phyloP scores from a whole-genome alignment of 345 rosid genomes.

The Moringa oleifera region DNA sequence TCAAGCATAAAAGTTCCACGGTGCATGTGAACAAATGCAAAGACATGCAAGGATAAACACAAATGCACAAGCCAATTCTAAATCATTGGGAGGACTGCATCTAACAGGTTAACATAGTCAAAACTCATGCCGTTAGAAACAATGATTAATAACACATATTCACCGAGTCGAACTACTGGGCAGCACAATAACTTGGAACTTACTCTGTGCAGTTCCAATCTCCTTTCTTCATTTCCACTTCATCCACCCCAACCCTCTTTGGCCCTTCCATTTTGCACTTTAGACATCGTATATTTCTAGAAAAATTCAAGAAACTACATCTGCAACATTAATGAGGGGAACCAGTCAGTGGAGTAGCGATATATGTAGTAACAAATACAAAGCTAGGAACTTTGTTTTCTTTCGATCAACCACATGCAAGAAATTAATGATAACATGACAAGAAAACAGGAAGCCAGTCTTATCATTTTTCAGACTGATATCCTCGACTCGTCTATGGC shows the following conservation, averaged over 20 bases:
- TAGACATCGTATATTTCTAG: slow-evolving; percentile 52
- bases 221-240: slow-evolving; percentile 64
- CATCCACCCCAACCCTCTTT: slow-evolving; percentile 23
- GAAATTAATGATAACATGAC: too few relatives aligned
- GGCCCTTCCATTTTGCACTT: slow-evolving; percentile 71
- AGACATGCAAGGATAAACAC: background rate
- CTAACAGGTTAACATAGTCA: background rate
- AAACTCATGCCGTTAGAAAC: background rate
- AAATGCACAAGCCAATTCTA: background rate
- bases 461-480: background rate
- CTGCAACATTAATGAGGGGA: slow-evolving; percentile 28
- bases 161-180: background rate
- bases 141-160: too few relatives aligned
- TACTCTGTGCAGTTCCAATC: slow-evolving; percentile 79
- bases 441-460: background rate
- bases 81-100: background rate
- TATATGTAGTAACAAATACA: background rate
- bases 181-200: slow-evolving; percentile 14
- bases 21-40: background rate
- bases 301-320: slow-evolving; percentile 62
- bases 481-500: background rate
- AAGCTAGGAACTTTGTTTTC: too few relatives aligned
- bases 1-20: too few relatives aligned
- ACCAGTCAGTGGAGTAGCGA: slow-evolving; percentile 2
- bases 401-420: background rate